Percentiles rank a stretch among this genome's conserved stretches.
Conservation (phyloP, 139 green algal species). For the Chlorella sp. region DNA sequence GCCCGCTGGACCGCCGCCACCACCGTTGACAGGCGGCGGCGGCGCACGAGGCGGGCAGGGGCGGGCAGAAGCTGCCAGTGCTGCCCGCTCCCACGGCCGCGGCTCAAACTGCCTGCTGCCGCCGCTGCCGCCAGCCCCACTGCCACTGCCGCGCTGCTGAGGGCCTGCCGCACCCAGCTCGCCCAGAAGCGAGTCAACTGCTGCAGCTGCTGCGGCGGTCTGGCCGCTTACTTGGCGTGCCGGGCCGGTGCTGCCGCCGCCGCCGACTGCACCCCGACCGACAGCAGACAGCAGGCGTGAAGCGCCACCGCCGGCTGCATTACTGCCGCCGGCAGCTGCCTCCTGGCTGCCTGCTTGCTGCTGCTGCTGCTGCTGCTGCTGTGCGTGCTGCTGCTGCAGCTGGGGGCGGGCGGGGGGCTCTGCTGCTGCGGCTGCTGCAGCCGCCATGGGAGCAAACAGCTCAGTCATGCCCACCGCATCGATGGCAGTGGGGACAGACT, state of each 20-base stretch:
- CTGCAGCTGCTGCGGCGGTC: background rate
- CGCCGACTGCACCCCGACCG: background rate
- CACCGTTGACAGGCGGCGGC: background rate
- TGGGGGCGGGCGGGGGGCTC: background rate
- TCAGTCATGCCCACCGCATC: conserved; percentile 33
- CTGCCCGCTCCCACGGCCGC: conserved; percentile 19
- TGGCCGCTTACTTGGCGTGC: background rate
- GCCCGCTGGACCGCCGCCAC: background rate
- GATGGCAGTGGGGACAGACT: conserved; percentile 31
- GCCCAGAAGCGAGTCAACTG: background rate
- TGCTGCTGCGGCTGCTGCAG: background rate
- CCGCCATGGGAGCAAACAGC: conserved; percentile 13
- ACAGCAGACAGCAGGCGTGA: conserved; percentile 8
- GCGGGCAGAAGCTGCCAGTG: background rate
- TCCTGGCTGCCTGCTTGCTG: background rate
- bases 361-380: background rate
- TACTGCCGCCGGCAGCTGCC: background rate
- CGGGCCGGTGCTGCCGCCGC: background rate
- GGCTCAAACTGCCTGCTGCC: conserved; percentile 2
- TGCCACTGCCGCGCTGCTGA: background rate
- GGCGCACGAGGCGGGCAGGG: background rate
- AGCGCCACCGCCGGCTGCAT: background rate
- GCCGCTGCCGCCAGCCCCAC: background rate
- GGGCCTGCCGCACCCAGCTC: background rate
- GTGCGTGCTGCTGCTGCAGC: conserved; percentile 14